Base-by-base conservation (phyloP, 345 rosid species). In the Salix udensis region DNA sequence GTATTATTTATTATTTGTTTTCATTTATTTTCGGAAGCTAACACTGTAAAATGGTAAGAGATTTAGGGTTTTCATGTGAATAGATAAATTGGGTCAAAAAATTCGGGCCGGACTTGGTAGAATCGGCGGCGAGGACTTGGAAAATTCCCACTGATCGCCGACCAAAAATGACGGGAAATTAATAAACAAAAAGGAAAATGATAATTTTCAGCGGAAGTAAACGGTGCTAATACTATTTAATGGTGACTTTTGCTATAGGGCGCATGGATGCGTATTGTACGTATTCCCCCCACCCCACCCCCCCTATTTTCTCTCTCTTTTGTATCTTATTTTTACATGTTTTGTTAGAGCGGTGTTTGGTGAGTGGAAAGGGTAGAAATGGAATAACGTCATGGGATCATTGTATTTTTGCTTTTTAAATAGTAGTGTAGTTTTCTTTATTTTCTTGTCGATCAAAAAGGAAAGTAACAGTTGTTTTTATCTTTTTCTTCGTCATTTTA, bases 101-200 rank as follows among this genome's bases (percentile, higher is more conserved):
- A 40, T 24, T 58, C 67, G 71, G 72, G 76, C 13, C 31, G 28
- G 65, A 40, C 44, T 15, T 48, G 58, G 72, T 60, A 34, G 39
- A 78, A 79, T 77, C 87, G 91, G 80, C 88, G 91, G 84, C 81
- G 77, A 79, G n/a, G 65, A 67, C 69, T 52, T 78, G 62, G 77
- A 74, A 74, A 83, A 72, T 82, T 74, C 85, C 88, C 87, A 87
- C 80, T 83, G 84, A 78, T 88, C 86, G 88, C 85, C 87, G 91
- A 84, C 81, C 80, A 53, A 67, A 75, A 74, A 80, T 65, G 76
- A 74, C 71, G 67, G 64, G 60, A 80, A 82, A 71, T 68, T 71
- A 79, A 76, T 76, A 78, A 79, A 82, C 72, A 81, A 87, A 42
- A 23, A 58, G 64, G 28, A 58, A 81, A 85, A 83, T 78, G 84